Conservation (phyloP, 306 rosid genomes). For the Gastrolobium bilobum region DNA sequence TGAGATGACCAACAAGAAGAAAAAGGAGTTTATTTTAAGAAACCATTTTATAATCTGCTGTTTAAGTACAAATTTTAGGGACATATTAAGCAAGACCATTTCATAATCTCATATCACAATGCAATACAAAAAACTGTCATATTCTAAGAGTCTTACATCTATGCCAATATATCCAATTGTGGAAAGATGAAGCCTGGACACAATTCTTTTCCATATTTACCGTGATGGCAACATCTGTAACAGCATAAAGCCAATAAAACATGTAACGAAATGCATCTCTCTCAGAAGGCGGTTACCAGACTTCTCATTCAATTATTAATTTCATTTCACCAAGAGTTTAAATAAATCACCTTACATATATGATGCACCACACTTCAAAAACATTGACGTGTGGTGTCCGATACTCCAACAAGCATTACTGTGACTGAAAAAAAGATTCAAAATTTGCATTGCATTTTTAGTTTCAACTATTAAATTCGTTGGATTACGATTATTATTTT, state of each 20-base stretch:
- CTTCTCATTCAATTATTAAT: not conserved
- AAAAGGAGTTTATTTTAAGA: no score
- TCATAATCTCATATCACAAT: not conserved
- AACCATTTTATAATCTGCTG: not conserved
- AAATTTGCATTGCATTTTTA: no score
- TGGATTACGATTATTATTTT: no score
- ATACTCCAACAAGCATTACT: no score
- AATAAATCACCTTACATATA: conserved; percentile 17
- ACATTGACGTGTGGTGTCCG: no score
- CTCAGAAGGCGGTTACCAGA: not conserved
- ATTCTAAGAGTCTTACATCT: not conserved
- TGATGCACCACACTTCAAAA: no score
- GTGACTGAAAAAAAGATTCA: no score
- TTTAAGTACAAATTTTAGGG: not conserved
- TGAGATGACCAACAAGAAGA: not conserved
- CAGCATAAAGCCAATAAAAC: not conserved
- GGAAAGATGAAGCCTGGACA: not conserved
- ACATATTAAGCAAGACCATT: not conserved
- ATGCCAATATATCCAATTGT: not conserved
- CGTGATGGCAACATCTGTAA: not conserved
- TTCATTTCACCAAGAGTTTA: not conserved
- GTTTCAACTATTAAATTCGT: no score
- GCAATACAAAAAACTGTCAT: not conserved
- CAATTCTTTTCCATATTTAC: no score
- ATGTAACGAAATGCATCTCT: not conserved